Percentiles rank a stretch among this genome's conserved stretches.
These are phyloP conservation scores for Lactarius sanguifluus DNA, from an alignment of 768 basidiomycete genomes.

Conservation along the genomic window DNA sequence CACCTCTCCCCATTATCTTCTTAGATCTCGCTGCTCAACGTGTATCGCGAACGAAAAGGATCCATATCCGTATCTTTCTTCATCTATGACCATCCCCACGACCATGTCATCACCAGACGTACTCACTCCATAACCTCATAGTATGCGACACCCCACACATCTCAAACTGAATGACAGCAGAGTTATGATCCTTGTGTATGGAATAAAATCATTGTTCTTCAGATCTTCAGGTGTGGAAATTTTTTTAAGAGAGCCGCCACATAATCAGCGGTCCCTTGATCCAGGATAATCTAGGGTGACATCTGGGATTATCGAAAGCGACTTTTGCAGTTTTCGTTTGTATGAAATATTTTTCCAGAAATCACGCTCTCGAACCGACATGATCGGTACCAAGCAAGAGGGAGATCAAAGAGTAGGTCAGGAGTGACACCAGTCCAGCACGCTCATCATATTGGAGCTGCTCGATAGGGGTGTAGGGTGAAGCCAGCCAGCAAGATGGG, in stretches of 20 bases:
- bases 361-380: neutral
- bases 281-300: neutral
- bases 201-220: constrained; percentile 1
- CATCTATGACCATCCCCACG: neutral
- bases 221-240: neutral
- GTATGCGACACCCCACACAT: neutral
- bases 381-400: neutral
- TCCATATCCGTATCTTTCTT: neutral
- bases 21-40: constrained; percentile 13
- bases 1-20: constrained; percentile 10
- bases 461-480: neutral
- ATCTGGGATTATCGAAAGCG: neutral
- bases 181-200: neutral
- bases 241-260: neutral
- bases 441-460: neutral
- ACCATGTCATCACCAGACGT: neutral
- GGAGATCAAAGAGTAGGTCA: neutral
- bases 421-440: neutral
- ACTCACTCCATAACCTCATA: neutral
- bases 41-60: neutral
- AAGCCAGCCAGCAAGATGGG: neutral
- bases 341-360: neutral
- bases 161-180: neutral
- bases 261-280: neutral
- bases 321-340: neutral